A percentile compares a stretch with the other conserved stretches of the same genome.
Evolutionary conservation across 345 rosid genomes (phyloP).

Genomic region (Camelina neglecta): DNA sequence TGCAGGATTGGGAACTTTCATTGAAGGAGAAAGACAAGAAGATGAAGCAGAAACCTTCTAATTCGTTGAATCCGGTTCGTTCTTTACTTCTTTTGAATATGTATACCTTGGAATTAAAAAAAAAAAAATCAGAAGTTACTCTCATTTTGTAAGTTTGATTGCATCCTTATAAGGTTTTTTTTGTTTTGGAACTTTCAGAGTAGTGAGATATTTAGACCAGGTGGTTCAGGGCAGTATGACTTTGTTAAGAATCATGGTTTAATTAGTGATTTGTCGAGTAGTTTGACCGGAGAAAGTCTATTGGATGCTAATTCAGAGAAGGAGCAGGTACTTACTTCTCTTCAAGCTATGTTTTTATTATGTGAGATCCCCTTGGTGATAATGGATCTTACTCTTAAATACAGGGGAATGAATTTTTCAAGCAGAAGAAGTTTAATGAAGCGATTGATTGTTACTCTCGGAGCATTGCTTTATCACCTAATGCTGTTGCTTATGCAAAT

Average conservation of each 20-base stretch:
- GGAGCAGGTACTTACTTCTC: constrained; percentile 59
- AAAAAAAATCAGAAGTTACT: neutral
- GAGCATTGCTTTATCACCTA: constrained; percentile 85
- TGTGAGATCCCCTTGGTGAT: neutral
- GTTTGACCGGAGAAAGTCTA: constrained; percentile 48
- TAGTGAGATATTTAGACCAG: constrained; percentile 42
- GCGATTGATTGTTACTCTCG: constrained; percentile 90
- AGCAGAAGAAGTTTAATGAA: constrained; percentile 80
- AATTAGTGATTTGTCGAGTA: constrained; percentile 49
- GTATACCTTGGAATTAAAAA: neutral
- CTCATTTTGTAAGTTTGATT: neutral
- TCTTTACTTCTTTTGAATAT: neutral
- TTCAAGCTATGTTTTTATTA: constrained; percentile 28
- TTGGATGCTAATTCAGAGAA: constrained; percentile 87
- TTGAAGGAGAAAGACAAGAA: constrained; percentile 70
- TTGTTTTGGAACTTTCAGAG: constrained; percentile 30
- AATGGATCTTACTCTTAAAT: neutral
- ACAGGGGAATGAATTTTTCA: constrained; percentile 87
- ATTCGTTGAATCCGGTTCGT: constrained; percentile 47
- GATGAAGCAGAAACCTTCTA: constrained; percentile 52
- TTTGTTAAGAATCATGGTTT: constrained; percentile 50
- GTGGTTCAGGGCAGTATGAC: constrained; percentile 45
- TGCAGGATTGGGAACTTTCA: constrained; percentile 94
- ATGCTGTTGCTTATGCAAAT: constrained; percentile 87
- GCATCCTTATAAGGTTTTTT: neutral